Base-by-base conservation (phyloP, 768 basidiomycete genomes). In the Rhizopogon vulgaris region DNA sequence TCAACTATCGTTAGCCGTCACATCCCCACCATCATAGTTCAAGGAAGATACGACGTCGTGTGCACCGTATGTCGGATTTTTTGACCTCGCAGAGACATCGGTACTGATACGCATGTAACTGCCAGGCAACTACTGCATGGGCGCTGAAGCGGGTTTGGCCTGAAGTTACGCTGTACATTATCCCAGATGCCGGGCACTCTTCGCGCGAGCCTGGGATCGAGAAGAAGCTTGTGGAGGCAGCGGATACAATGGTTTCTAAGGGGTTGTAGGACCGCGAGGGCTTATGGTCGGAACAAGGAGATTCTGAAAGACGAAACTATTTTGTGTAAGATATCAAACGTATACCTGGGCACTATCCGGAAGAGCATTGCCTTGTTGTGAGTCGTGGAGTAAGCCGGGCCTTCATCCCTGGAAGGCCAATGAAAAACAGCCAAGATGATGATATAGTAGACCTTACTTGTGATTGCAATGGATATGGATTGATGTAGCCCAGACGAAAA, bases 131-230 rank as follows among this genome's bases (percentile, higher is more conserved):
- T 12, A 90, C 89, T 6, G 91, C 92, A 7, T 87, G 81, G 63
- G 81, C 77, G 1, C 75, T 94, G 48, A 91, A 92, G 74, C 87
- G 85, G 69, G 78, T 71, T 8, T 92, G 87, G 80, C 90, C 90
- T 1, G 87, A 92, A 61, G 69, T 82, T n/a, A 79, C 82, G 9
- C 67, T 94, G 5, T 74, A 82, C 54, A 78, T 93, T 46, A 85
- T 93, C 11, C 83, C 87, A 14, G 87, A 90, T 65, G 92, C 93
- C 3, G 93, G 93, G 0, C 94, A 96, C 66, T 90, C 87, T 28
- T 77, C 88, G 11, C 79, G 84, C 40, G 94, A 95, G 69, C 62
- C 71, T 1, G 85, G 84, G 3, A 94, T 72, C 9, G 71, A 81
- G 25, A 82, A 82, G 65, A 67, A 85, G 49, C 73, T 95, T 38